A percentile compares a stretch with the other conserved stretches of the same genome.
These are phyloP conservation scores for Colletotrichum tropicale DNA, from an alignment of 2,329 filamentous ascomycete species.

Conservation along the genomic window DNA sequence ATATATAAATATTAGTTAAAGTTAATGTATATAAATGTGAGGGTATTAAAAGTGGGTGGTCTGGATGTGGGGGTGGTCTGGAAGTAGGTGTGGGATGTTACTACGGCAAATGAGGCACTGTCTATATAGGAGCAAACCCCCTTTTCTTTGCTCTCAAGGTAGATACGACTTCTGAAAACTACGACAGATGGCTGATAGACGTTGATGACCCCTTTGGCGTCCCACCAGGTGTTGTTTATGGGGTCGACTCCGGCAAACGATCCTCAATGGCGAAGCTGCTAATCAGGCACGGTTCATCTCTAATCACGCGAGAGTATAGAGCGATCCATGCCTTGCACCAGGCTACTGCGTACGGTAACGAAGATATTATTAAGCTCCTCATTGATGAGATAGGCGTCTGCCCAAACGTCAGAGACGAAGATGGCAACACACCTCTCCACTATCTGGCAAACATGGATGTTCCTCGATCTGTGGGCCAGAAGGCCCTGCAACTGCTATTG, in stretches of 20 bases:
- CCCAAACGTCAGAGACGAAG: not conserved
- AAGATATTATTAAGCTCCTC: not conserved
- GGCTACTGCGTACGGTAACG: not conserved
- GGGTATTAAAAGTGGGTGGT: no score
- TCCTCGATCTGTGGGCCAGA: not conserved
- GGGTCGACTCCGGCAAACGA: rapidly evolving
- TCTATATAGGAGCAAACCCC: not conserved
- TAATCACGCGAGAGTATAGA: not conserved
- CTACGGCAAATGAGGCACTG: not conserved
- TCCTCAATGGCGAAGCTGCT: not conserved
- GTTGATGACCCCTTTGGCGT: not conserved
- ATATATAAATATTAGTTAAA: no score
- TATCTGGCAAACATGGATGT: not conserved
- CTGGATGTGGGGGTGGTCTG: no score
- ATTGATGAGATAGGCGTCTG: not conserved
- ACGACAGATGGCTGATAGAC: rapidly evolving
- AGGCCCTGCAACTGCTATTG: not conserved
- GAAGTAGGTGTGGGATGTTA: no score
- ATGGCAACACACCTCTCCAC: not conserved
- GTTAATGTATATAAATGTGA: no score
- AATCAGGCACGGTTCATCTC: not conserved
- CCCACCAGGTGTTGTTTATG: rapidly evolving
- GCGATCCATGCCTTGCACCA: not conserved
- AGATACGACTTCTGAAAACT: not conserved
- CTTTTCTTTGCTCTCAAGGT: not conserved